Percentiles rank a stretch among this genome's conserved stretches.
phyloP scores from a whole-genome alignment of 1,284 basidiomycete species.

The Amylostereum areolatum region DNA sequence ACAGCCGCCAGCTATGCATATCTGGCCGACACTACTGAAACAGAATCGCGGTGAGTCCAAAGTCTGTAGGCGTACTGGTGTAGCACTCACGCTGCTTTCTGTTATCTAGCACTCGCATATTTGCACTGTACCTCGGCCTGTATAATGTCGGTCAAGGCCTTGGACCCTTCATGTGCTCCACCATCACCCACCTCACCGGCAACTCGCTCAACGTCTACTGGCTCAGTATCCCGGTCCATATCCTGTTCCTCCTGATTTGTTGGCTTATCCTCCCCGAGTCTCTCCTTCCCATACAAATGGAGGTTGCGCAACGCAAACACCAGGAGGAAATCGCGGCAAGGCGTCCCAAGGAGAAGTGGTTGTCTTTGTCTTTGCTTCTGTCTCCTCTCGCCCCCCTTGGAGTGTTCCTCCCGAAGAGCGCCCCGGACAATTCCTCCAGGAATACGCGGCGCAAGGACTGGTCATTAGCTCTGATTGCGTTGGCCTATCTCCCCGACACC shows the following conservation, averaged over 20 bases:
- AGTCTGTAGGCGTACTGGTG: no score
- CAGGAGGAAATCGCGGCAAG: background rate
- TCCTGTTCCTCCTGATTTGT: background rate
- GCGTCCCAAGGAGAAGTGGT: no score
- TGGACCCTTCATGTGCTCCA: background rate
- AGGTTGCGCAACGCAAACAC: background rate
- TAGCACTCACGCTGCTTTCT: no score
- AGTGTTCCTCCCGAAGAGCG: background rate
- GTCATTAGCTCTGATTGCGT: background rate
- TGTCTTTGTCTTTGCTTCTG: no score
- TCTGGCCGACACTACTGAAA: background rate
- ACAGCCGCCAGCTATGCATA: background rate
- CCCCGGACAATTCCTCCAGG: background rate
- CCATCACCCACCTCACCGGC: background rate
- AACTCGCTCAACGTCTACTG: background rate
- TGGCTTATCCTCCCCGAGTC: background rate
- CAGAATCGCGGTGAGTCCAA: background rate
- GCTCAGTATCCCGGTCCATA: background rate
- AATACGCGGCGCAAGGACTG: background rate
- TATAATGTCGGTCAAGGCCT: background rate
- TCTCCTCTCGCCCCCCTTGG: background rate
- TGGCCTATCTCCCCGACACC: background rate
- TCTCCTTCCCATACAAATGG: background rate
- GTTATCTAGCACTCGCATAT: no score
- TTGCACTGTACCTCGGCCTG: background rate